phyloP scores from a whole-genome alignment of 257 asterid species.

The Capsicum pubescens region DNA sequence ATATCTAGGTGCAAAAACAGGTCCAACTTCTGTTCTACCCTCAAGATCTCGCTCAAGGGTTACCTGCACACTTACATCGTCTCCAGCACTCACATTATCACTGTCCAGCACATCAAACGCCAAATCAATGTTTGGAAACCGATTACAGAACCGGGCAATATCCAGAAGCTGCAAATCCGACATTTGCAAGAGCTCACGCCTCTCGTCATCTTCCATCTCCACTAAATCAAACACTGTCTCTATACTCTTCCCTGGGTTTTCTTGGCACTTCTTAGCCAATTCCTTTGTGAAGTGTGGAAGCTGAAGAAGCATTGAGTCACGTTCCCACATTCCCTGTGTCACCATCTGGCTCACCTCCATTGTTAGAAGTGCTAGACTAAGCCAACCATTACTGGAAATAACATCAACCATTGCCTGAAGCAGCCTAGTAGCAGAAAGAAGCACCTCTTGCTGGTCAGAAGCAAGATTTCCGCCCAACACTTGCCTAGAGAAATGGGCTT shows the following conservation, averaged over 20 bases:
- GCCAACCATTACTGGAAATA: conserved; percentile 53
- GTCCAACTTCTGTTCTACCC: conserved; percentile 48
- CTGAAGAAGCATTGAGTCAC: conserved; percentile 48
- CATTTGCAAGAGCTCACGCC: conserved; percentile 51
- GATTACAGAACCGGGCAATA: conserved; percentile 48
- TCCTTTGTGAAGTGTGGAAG: conserved; percentile 54
- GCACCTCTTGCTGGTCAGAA: conserved; percentile 47
- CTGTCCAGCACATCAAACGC: conserved; percentile 41
- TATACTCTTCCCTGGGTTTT: conserved; percentile 46
- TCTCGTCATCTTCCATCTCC: conserved; percentile 51
- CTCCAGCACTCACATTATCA: conserved; percentile 40
- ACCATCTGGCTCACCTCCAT: conserved; percentile 57
- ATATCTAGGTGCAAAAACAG: conserved; percentile 48
- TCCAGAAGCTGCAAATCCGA: conserved; percentile 46
- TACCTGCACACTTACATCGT: conserved; percentile 39
- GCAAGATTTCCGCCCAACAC: conserved; percentile 44
- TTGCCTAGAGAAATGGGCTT: conserved; percentile 52
- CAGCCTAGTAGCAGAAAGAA: conserved; percentile 43
- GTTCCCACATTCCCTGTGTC: conserved; percentile 56
- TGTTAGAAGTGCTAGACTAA: conserved; percentile 44
- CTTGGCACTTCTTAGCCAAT: conserved; percentile 49
- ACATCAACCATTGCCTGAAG: conserved; percentile 57
- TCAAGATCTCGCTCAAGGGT: conserved; percentile 51
- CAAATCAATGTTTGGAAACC: conserved; percentile 49
- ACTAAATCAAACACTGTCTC: conserved; percentile 48